Conservation (phyloP, 495 filamentous ascomycete genomes). For the Extremus antarcticus region DNA sequence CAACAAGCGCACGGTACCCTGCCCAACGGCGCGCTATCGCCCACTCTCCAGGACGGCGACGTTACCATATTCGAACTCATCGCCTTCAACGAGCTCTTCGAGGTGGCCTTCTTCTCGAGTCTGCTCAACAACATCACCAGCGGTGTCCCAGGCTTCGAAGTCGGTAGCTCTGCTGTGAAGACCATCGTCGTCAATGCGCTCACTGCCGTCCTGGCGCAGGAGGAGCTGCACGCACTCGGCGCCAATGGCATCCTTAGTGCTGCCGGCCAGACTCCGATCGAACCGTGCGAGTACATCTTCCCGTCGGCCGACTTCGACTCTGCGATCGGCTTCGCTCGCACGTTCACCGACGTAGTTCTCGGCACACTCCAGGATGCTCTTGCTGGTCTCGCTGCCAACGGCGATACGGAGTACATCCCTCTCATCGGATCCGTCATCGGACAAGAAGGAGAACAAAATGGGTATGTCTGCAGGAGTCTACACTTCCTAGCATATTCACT, state of each 20-base stretch:
- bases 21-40: slow-evolving; percentile 44
- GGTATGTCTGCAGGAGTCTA: background rate
- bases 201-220: slow-evolving; percentile 37
- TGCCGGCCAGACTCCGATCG: slow-evolving; percentile 38
- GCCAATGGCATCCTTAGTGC: slow-evolving; percentile 43
- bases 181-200: slow-evolving; percentile 38
- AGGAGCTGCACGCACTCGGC: slow-evolving; percentile 53
- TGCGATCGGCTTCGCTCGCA: slow-evolving; percentile 49
- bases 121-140: slow-evolving; percentile 54
- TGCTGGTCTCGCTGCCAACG: slow-evolving; percentile 41
- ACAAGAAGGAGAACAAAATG: slow-evolving; percentile 35
- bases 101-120: slow-evolving; percentile 55
- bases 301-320: slow-evolving; percentile 44
- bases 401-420: slow-evolving; percentile 42
- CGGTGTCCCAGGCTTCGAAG: slow-evolving; percentile 37
- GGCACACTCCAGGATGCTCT: slow-evolving; percentile 53
- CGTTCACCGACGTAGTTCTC: slow-evolving; percentile 54
- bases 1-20: slow-evolving; percentile 47
- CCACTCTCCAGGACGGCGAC: slow-evolving; percentile 37
- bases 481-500: background rate
- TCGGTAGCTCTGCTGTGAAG: slow-evolving; percentile 12
- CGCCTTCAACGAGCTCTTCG: slow-evolving; percentile 56
- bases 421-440: slow-evolving; percentile 45
- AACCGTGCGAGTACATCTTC: slow-evolving; percentile 53
- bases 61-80: slow-evolving; percentile 48